Evolutionary conservation across 129 eudicot species (phyloP), one percentile per base, ranked within the genome.

Genomic region (Helianthus tuberosus): DNA sequence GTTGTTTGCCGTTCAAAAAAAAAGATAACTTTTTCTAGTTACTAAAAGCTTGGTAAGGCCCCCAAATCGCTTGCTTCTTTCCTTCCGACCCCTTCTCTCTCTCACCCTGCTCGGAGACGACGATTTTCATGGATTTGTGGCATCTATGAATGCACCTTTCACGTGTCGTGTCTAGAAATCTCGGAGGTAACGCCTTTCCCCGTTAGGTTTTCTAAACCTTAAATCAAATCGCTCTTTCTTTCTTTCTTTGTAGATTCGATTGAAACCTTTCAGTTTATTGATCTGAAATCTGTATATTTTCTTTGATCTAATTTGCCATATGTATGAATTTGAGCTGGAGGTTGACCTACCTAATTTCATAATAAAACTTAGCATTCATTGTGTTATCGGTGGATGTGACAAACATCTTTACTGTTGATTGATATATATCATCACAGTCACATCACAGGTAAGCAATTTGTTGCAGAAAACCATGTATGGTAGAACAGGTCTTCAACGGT

Each of bases 401-500:
- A 25, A 48, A 53, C 35, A 36, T 74, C 49, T 27, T 27, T 27
- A 2, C 2, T 27, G 2, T 27, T 27, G 0, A 1, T 27, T 20
- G 23, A 27, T 27, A 27, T 27, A 32, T 32, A 32, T 32, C 36
- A 32, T 32, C 3, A 32, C 36, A 32, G 36, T 32, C 0, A 0
- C 0, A 0, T 20, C 36, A 32, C 39, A 36, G 59, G 68, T 49
- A 75, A 63, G 64, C 39, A 35, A 29, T 35, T 72, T 32, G 36
- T 32, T 11, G 25, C 60, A 32, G 58, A 36, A 12, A 60, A 72
- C 77, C 61, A 93, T 93, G 98, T 90, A 90, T 59, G 96, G 97
- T 52, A 86, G 96, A 81, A 58, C 92, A 39, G 98, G 98, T 44
- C 97, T 93, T 65, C 97, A 93, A 69, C 89, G 98, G 29, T 93